Base-by-base conservation (phyloP, 2,329 filamentous ascomycete species). In the Ophiostoma tasmaniense region DNA sequence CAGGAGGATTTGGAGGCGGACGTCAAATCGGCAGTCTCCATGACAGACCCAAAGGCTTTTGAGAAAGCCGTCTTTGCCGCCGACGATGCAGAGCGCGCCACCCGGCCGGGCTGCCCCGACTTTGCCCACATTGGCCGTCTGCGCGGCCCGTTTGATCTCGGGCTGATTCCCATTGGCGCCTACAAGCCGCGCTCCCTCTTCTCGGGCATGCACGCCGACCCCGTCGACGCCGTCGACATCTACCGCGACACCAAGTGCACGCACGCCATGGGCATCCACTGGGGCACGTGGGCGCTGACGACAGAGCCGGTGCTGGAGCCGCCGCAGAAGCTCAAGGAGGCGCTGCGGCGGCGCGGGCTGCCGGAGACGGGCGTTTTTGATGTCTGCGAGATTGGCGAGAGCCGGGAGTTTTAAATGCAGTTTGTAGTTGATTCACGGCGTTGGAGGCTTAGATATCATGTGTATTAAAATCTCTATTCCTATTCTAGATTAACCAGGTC, bases 141-240 rank as follows among this genome's bases (percentile, higher is more conserved):
- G 67, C 84, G 92, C 42, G 93, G 94, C 0, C 92, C 92, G 0
- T 97, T 97, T 75, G 92, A 97, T 77, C 85, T 98, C 7, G 94
- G 94, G 0, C 80, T 97, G 68, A 95, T 98, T 72, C 94, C 94
- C 52, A 97, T 98, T 73, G 94, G 94, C 67, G 94, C 93, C 1
- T 97, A 97, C 78, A 82, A 86, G 70, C 91, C 90, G 0, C 83
- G 91, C 30, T 79, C 77, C 69, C 77, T 95, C 71, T 93, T 95
- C 82, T 92, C 89, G 64, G 81, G 87, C 25, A 89, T 96, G 84
- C 94, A 98, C 77, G 90, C 91, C 8, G 91, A 96, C 76, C 94
- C 94, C 0, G 89, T 87, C 73, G 94, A 98, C 76, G 86, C 89
- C 0, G 93, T 97, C 50, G 92, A 95, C 74, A 97, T 98, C 73